Evolutionary conservation across 2,329 filamentous ascomycete species (phyloP).

Genomic region (Helminthosporium solani): DNA sequence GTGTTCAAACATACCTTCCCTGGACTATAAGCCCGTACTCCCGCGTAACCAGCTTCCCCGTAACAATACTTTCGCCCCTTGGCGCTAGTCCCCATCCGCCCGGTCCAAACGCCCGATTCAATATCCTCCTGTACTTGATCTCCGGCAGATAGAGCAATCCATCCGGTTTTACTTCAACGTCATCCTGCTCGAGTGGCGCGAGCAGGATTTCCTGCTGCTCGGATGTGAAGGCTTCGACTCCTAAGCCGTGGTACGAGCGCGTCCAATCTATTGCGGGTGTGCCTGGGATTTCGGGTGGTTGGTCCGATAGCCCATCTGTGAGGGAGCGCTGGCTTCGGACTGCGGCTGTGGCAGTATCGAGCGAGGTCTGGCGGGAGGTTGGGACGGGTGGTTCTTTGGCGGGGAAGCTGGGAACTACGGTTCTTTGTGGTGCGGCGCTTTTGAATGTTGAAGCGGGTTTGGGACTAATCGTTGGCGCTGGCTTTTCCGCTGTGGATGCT

Average conservation of each 20-base stretch:
- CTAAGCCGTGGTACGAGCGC: conserved; percentile 78
- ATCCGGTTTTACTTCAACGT: conserved; percentile 97
- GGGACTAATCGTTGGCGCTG: conserved; percentile 12
- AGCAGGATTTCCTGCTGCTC: conserved; percentile 70
- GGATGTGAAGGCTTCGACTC: conserved; percentile 66
- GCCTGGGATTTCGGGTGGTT: conserved; percentile 52
- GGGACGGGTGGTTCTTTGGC: conserved; percentile 38
- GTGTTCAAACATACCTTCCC: conserved; percentile 65
- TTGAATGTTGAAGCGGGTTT: conserved; percentile 2
- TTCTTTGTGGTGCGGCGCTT: conserved; percentile 22
- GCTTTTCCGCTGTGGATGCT: conserved; percentile 16
- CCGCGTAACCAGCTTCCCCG: conserved; percentile 76
- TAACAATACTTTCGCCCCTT: conserved; percentile 79
- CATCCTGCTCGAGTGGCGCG: conserved; percentile 64
- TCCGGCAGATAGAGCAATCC: conserved; percentile 95
- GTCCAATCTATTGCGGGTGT: conserved; percentile 73
- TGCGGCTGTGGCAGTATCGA: conserved; percentile 25
- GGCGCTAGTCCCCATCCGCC: conserved; percentile 95
- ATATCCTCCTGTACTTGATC: conserved; percentile 92
- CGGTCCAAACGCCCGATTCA: conserved; percentile 90
- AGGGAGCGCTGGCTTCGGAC: conserved; percentile 45
- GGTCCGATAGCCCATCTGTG: conserved; percentile 51
- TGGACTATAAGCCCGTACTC: conserved; percentile 91
- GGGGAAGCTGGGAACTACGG: conserved; percentile 27
- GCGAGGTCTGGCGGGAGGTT: conserved; percentile 31